A percentile compares a stretch with the other conserved stretches of the same genome.
Evolutionary conservation across 768 basidiomycete species (phyloP).

Genomic region (Russula emetica): DNA sequence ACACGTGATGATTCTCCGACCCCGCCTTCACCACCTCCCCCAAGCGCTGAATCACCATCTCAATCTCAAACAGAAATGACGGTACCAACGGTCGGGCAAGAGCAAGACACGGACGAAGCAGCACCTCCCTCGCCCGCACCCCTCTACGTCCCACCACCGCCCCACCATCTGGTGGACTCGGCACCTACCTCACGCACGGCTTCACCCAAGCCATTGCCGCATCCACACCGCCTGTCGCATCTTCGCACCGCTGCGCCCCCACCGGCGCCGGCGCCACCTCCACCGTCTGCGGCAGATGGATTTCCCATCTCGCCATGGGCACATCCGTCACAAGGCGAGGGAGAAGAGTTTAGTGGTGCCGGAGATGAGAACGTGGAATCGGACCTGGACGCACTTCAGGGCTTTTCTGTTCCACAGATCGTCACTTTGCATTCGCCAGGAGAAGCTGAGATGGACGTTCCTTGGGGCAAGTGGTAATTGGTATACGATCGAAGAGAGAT

Average conservation of each 20-base stretch:
- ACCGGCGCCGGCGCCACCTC: constrained; percentile 22
- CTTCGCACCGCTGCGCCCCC: constrained; percentile 16
- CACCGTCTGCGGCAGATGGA: constrained; percentile 25
- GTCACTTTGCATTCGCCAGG: constrained; percentile 11
- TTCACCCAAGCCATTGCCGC: constrained; percentile 25
- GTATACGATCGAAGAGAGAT: neutral
- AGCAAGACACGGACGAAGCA: neutral
- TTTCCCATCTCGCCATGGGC: constrained; percentile 25
- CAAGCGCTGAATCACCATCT: neutral
- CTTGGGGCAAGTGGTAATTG: constrained; percentile 21
- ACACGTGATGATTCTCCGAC: constrained; percentile 10
- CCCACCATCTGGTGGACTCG: constrained; percentile 14
- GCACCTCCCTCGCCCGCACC: constrained; percentile 26
- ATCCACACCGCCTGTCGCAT: constrained; percentile 22
- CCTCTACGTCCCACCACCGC: constrained; percentile 26
- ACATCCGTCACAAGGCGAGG: neutral
- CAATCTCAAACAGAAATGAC: neutral
- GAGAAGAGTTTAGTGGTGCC: neutral
- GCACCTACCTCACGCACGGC: constrained; percentile 20
- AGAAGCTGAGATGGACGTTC: constrained; percentile 6
- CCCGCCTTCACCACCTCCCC: constrained; percentile 4
- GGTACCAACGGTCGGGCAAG: neutral
- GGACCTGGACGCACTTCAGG: neutral
- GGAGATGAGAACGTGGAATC: neutral
- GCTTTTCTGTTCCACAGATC: constrained; percentile 12